Evolutionary conservation across 352 stramenopile species (phyloP).

Genomic region (Phytophthora niederhauseri): DNA sequence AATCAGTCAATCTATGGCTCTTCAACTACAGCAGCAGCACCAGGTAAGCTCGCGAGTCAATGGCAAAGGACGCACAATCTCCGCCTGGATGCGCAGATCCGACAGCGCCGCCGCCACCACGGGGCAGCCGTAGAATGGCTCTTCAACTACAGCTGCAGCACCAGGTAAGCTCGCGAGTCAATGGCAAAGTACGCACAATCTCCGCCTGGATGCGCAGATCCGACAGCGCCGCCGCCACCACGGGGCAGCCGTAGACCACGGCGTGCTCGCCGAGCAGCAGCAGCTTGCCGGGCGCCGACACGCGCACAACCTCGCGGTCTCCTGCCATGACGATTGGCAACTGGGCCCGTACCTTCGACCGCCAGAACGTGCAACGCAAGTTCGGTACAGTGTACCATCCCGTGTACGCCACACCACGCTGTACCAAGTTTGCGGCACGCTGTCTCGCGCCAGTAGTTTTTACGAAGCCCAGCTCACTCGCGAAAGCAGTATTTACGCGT

Average conservation of each 20-base stretch:
- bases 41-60: neutral
- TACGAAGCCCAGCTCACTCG: conserved; percentile 21
- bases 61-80: conserved; percentile 61
- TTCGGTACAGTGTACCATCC: conserved; percentile 7
- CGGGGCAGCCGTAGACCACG: conserved; percentile 87
- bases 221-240: conserved; percentile 81
- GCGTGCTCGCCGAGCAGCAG: conserved; percentile 92
- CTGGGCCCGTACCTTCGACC: neutral
- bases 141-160: conserved; percentile 7
- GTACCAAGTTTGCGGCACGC: neutral
- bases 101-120: conserved; percentile 84
- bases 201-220: conserved; percentile 82
- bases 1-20: conserved; percentile 4
- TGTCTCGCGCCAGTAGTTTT: conserved; percentile 32
- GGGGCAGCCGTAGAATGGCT: conserved; percentile 72
- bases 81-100: conserved; percentile 81
- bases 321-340: conserved; percentile 26
- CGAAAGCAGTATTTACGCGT: conserved; percentile 34
- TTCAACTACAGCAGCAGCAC: conserved; percentile 5
- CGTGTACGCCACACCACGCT: neutral
- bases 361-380: neutral
- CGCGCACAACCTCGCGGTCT: conserved; percentile 39
- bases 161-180: neutral
- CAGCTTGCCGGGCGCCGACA: conserved; percentile 88
- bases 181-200: conserved; percentile 60